Base-by-base conservation (phyloP, 2,329 filamentous ascomycete species). In the Aspergillus sp. region DNA sequence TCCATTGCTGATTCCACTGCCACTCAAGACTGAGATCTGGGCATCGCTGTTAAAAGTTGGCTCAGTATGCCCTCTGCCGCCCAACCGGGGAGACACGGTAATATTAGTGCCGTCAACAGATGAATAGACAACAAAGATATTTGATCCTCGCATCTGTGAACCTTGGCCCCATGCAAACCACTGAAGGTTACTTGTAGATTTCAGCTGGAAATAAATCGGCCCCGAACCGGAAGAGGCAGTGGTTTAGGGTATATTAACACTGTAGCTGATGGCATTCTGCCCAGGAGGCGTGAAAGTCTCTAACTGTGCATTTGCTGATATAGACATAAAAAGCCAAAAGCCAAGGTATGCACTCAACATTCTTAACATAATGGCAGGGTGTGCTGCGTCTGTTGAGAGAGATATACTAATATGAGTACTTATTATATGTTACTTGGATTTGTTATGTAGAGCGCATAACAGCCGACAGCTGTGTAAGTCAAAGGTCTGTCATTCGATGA, bases 51-150 rank as follows among this genome's bases (percentile, higher is more conserved):
- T 66, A 60, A 77, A 74, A 27, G 62, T 37, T 0, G 82, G 82
- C 66, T 69, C 62, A 31, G 59, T 49, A 50, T 83, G 69, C 6
- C 71, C 70, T 0, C 54, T 19, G 4, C 19, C 64, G 28, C 74
- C 78, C 3, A 60, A 53, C 19, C 82, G 76, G 1, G 80, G 72
- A 48, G 80, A 83, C 42, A 85, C 58, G 1, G 82, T 85, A 26
- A 85, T 71, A 56, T 84, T 83, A 48, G 76, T 75, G 7, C 42
- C 40, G 5, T 53, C 4, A 53, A 50, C 46, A 50, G 81, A 71
- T 37, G 76, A 65, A 60, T 85, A 85, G 51, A 84, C 70, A 55
- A 85, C 50, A 57, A 85, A 83, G 45, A 85, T 82, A 58, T 81
- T 76, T 39, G 81, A 61, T 29, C 72, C 76, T 10, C 59, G 33